Base-by-base conservation (phyloP, 768 basidiomycete species). In the Cyathus striatus region DNA sequence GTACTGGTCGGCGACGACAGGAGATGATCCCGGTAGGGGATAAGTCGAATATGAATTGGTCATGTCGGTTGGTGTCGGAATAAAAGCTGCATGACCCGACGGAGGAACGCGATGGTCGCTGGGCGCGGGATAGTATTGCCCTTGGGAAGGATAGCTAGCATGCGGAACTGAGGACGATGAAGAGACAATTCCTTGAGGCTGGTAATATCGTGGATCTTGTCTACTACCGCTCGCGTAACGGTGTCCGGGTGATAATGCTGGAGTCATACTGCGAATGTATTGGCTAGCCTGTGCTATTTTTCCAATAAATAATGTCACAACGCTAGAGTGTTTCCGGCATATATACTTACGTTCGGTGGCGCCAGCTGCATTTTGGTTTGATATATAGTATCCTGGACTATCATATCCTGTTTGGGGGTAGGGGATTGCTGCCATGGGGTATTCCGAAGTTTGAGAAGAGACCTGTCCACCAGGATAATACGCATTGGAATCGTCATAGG, bases 21-120 rank as follows among this genome's bases (percentile, higher is more conserved):
- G 52, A 3, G 49, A 51, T 33, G 46, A 55, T 43, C 45, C 49
- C 45, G 49, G 43, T 39, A 48, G 61, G 41, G 54, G 38, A 39
- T 64, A 50, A 13, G 52, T 59, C 3, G 64, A 59, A 46, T 68
- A 65, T 21, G 56, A 49, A 35, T 58, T 52, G 13, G 57, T 64
- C 4, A 68, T 47, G 39, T 77, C 71, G 3, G 72, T 71, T 5
- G 75, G 75, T 1, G 75, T 76, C 4, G 75, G 71, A 32, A 76
- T 71, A 49, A 76, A 77, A 12, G 6, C 54, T 18, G 57, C 48
- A 2, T 54, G 52, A 5, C 39, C 36, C 30, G 51, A 13, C 41
- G 45, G 55, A 25, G 56, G 47, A 16, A 49, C 47, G 32, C 38
- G 46, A 6, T 45, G 47, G 32, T 47, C 47, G 18, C 46, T 21